Conservation (phyloP, 2,329 filamentous ascomycete species). For the Trichocomaceae sp. region DNA sequence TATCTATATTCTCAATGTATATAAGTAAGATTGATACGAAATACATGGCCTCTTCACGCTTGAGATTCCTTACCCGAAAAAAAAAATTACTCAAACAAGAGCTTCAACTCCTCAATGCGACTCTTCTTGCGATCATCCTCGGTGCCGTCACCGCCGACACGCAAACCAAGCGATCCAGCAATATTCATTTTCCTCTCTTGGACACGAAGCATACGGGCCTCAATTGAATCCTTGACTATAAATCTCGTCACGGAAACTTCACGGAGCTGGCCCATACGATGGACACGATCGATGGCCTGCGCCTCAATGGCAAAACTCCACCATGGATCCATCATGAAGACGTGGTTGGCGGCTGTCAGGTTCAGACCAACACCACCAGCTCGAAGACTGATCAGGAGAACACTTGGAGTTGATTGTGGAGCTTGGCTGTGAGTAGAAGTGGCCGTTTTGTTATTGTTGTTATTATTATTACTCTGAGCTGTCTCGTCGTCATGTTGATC, state of each 20-base stretch:
- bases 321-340: slow-evolving; percentile 99
- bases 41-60: background rate
- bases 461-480: background rate
- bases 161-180: slow-evolving; percentile 90
- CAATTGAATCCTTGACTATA: slow-evolving; percentile 82
- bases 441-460: slow-evolving; percentile 1
- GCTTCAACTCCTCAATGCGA: slow-evolving; percentile 87
- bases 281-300: slow-evolving; percentile 94
- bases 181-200: slow-evolving; percentile 86
- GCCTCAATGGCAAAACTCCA: slow-evolving; percentile 97
- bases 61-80: background rate
- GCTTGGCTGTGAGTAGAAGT: slow-evolving; percentile 15
- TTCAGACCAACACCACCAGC: slow-evolving; percentile 94
- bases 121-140: slow-evolving; percentile 89
- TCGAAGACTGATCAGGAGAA: slow-evolving; percentile 76
- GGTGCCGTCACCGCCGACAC: slow-evolving; percentile 80
- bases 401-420: slow-evolving; percentile 25
- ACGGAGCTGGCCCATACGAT: slow-evolving; percentile 87
- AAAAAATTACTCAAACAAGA: slow-evolving; percentile 56
- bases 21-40: background rate
- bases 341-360: slow-evolving; percentile 76
- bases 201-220: slow-evolving; percentile 87
- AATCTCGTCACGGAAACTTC: slow-evolving; percentile 84
- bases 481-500: background rate
- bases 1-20: background rate